Evolutionary conservation across 148 eudicot genomes (phyloP).

Genomic region (Simmondsia chinensis): DNA sequence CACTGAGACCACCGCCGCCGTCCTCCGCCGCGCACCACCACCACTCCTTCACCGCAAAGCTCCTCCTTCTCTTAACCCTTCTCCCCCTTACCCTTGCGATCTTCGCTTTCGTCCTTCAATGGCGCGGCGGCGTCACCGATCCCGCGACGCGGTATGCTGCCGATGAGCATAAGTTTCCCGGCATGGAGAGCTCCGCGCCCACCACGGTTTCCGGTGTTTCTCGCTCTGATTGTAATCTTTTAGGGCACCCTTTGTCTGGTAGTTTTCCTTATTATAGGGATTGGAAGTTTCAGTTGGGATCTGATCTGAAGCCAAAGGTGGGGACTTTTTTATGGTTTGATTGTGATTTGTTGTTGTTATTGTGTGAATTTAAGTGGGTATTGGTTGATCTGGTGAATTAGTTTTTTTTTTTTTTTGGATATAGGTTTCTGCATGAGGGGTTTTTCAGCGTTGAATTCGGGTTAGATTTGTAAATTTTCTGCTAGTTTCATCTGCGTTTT

Average conservation of each 20-base stretch:
- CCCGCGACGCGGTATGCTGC: conserved; percentile 70
- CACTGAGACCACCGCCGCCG: conserved; percentile 26
- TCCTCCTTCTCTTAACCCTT: conserved; percentile 62
- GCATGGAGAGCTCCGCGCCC: conserved; percentile 64
- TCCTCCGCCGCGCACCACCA: conserved; percentile 21
- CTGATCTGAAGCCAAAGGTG: conserved; percentile 88
- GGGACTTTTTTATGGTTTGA: conserved; percentile 12
- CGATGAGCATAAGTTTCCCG: conserved; percentile 56
- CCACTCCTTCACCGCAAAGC: conserved; percentile 43
- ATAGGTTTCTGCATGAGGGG: too few relatives aligned
- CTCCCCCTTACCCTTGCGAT: conserved; percentile 76
- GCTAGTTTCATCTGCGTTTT: too few relatives aligned
- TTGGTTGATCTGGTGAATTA: conserved; percentile 7
- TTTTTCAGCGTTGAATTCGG: too few relatives aligned
- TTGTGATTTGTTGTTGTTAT: conserved; percentile 12
- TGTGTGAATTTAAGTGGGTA: conserved; percentile 6
- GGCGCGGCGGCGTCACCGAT: conserved; percentile 86
- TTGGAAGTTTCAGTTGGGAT: conserved; percentile 50
- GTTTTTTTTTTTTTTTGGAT: not conserved
- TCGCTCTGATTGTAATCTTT: conserved; percentile 39
- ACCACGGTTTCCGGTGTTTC: conserved; percentile 22
- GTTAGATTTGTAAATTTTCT: too few relatives aligned
- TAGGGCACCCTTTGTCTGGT: conserved; percentile 32
- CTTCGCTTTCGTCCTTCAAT: conserved; percentile 81
- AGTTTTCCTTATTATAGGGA: conserved; percentile 64